These are phyloP conservation scores for Aspergillus leporis DNA, from an alignment of 495 filamentous ascomycete genomes.

Conservation along the genomic window DNA sequence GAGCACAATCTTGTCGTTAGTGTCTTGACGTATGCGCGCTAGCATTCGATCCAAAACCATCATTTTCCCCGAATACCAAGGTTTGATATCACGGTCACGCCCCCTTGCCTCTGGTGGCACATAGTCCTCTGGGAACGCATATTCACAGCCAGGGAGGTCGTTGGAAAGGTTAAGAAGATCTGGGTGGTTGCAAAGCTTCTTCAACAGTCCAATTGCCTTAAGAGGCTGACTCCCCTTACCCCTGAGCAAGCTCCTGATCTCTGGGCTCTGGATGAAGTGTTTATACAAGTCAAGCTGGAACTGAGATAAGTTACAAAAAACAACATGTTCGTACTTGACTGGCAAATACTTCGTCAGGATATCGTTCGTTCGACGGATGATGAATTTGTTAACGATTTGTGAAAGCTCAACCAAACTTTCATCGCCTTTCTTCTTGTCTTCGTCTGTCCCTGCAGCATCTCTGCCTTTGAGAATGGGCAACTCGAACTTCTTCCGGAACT, in stretches of 20 bases:
- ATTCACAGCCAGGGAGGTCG: conserved; percentile 86
- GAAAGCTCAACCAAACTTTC: conserved; percentile 81
- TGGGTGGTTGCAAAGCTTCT: conserved; percentile 98
- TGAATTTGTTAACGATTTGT: conserved; percentile 92
- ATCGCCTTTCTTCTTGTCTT: conserved; percentile 80
- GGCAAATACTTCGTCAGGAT: conserved; percentile 97
- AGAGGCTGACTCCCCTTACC: conserved; percentile 96
- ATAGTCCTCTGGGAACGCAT: conserved; percentile 83
- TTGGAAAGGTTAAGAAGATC: conserved; percentile 83
- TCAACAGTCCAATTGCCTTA: conserved; percentile 93
- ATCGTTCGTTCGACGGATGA: conserved; percentile 97
- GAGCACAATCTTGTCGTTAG: conserved; percentile 98
- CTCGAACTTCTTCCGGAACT: conserved; percentile 95
- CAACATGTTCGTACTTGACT: conserved; percentile 98
- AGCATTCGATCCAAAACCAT: conserved; percentile 98
- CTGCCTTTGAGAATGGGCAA: conserved; percentile 89
- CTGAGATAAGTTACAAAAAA: conserved; percentile 95
- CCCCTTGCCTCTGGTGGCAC: conserved; percentile 83
- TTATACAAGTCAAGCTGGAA: conserved; percentile 95
- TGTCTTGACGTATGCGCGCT: conserved; percentile 90
- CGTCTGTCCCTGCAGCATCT: conserved; percentile 85
- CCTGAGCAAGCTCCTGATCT: conserved; percentile 87
- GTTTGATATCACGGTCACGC: conserved; percentile 86
- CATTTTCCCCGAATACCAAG: conserved; percentile 99
- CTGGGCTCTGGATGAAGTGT: conserved; percentile 93